Evolutionary conservation across 495 filamentous ascomycete genomes (phyloP).

Genomic region (Hypoxylon lenormandii): DNA sequence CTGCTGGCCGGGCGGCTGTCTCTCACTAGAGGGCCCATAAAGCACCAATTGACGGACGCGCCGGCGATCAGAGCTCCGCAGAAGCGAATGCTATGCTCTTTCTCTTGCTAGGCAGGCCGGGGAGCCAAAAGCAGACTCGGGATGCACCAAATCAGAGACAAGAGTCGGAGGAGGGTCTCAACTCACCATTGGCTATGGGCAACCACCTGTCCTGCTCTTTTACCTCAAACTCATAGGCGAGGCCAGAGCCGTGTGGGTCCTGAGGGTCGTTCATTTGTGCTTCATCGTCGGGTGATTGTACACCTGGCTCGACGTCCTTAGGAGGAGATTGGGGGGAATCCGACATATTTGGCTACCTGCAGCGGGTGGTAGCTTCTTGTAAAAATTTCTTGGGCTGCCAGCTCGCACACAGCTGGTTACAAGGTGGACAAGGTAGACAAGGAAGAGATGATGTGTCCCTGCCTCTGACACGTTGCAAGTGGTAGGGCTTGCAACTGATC

Average conservation of each 20-base stretch:
- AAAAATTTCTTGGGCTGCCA: conserved; percentile 67
- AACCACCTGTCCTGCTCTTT: conserved; percentile 99
- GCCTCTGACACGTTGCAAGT: conserved; percentile 67
- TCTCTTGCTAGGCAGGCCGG: conserved; percentile 41
- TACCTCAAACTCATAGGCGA: conserved; percentile 94
- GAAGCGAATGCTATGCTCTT: conserved; percentile 51
- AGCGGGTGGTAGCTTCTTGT: conserved; percentile 70
- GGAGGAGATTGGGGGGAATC: conserved; percentile 93
- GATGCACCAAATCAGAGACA: conserved; percentile 60
- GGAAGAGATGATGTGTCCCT: conserved; percentile 65
- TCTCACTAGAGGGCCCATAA: conserved; percentile 48
- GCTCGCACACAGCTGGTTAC: conserved; percentile 65
- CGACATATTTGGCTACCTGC: conserved; percentile 87
- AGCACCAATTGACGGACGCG: conserved; percentile 55
- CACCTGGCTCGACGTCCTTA: conserved; percentile 92
- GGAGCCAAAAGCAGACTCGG: conserved; percentile 65
- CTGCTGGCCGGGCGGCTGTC: conserved; percentile 51
- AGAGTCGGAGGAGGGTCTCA: conserved; percentile 60
- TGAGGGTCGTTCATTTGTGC: conserved; percentile 70
- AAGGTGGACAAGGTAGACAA: conserved; percentile 46
- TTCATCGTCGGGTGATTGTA: conserved; percentile 89
- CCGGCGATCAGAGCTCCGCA: conserved; percentile 50
- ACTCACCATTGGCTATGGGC: conserved; percentile 99
- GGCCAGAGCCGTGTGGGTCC: conserved; percentile 69
- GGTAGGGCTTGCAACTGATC: conserved; percentile 62